Percentiles rank a stretch among this genome's conserved stretches.
phyloP scores from a whole-genome alignment of 169 alveolate species.

The Theileria luwenshuni region DNA sequence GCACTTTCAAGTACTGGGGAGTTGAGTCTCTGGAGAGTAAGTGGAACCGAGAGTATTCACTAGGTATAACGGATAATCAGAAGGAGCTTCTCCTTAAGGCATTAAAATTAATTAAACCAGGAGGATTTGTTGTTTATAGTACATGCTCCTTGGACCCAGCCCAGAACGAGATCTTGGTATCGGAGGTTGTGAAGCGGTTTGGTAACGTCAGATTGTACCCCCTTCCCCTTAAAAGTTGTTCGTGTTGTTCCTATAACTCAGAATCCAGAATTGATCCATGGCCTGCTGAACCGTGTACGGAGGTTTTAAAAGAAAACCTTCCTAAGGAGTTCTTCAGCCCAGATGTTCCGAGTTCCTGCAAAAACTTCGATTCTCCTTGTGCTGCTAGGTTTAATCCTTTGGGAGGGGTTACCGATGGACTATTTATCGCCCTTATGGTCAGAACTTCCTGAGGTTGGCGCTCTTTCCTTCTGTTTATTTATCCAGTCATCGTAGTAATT shows the following conservation, averaged over 20 bases:
- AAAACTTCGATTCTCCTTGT: slow-evolving; percentile 40
- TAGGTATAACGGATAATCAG: slow-evolving; percentile 89
- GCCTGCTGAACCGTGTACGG: slow-evolving; percentile 47
- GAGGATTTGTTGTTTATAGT: slow-evolving; percentile 95
- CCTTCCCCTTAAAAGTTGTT: slow-evolving; percentile 44
- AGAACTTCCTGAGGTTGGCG: slow-evolving; percentile 3
- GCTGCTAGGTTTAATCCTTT: slow-evolving; percentile 55
- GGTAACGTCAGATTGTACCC: slow-evolving; percentile 43
- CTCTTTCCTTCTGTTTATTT: background rate
- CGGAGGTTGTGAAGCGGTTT: slow-evolving; percentile 89
- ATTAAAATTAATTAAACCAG: slow-evolving; percentile 90
- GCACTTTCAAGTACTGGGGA: slow-evolving; percentile 87
- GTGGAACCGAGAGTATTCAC: slow-evolving; percentile 65
- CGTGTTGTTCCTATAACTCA: slow-evolving; percentile 35
- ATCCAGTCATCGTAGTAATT: slow-evolving; percentile 31
- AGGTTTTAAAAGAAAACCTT: background rate
- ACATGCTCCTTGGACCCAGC: slow-evolving; percentile 95
- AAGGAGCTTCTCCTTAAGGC: slow-evolving; percentile 94
- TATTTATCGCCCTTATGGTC: slow-evolving; percentile 31
- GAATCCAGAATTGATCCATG: slow-evolving; percentile 24
- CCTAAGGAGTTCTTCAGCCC: slow-evolving; percentile 5
- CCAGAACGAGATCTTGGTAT: slow-evolving; percentile 95
- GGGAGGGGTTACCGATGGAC: slow-evolving; percentile 57
- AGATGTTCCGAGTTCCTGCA: slow-evolving; percentile 3
- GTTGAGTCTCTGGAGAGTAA: slow-evolving; percentile 41